These are phyloP conservation scores for Helicocarpus griseus DNA, from an alignment of 2,329 filamentous ascomycete genomes.

Conservation along the genomic window DNA sequence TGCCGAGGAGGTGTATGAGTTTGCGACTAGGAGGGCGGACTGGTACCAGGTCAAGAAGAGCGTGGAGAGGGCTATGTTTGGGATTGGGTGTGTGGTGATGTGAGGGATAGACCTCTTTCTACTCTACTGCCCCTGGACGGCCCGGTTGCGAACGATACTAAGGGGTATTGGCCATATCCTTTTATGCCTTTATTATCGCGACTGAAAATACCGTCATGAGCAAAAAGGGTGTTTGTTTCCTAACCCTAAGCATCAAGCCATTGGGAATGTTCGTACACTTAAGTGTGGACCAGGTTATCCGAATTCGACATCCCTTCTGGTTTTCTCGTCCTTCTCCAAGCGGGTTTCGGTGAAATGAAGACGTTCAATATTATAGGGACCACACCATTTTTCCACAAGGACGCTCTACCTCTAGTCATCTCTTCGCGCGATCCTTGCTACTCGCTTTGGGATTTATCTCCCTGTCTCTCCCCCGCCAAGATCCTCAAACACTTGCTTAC, in stretches of 20 bases:
- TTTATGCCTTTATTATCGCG: no score
- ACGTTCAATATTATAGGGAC: no score
- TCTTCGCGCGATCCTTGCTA: no score
- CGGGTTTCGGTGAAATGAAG: no score
- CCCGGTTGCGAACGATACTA: neutral
- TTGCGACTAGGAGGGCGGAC: conserved; percentile 84
- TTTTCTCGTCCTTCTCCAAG: no score
- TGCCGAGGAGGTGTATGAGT: conserved; percentile 95
- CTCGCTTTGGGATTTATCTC: neutral
- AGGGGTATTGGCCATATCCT: neutral
- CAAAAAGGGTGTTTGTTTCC: no score
- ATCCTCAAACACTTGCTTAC: neutral
- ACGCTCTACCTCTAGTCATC: neutral
- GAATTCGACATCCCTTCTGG: no score
- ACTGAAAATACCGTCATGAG: no score
- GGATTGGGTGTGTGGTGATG: conserved; percentile 80
- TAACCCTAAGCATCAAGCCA: no score
- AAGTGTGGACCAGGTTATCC: no score
- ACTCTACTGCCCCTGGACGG: neutral
- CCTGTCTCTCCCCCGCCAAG: neutral
- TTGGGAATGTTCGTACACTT: no score
- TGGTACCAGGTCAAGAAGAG: conserved; percentile 85
- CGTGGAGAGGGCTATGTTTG: conserved; percentile 96
- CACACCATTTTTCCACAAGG: neutral
- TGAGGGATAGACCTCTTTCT: conserved; percentile 33